Percentiles rank a stretch among this genome's conserved stretches.
phyloP scores from a whole-genome alignment of 2,329 filamentous ascomycete species.

The Arachnopeziza araneosa region DNA sequence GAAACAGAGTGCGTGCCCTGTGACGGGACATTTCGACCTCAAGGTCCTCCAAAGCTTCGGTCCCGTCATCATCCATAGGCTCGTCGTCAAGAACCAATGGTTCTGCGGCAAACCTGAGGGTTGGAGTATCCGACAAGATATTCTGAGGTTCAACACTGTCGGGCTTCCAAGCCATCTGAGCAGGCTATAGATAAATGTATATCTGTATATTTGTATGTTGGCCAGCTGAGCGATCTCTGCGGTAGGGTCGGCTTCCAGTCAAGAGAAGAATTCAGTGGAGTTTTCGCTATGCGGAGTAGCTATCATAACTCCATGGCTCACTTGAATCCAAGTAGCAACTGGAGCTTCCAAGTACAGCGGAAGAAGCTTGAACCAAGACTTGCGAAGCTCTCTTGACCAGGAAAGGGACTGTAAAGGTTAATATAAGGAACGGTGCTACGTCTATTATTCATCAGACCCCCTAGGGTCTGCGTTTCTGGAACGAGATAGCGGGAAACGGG shows the following conservation, averaged over 20 bases:
- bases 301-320: too few species aligned
- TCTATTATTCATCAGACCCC: constrained; percentile 1
- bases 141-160: not conserved
- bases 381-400: too few species aligned
- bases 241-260: too few species aligned
- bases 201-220: constrained; percentile 1
- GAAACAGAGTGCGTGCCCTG: constrained; percentile 15
- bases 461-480: not conserved
- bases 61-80: constrained; percentile 6
- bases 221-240: too few species aligned
- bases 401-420: too few species aligned
- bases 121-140: not conserved
- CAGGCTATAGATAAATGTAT: too few species aligned
- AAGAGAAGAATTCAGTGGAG: too few species aligned
- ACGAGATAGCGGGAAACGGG: not conserved
- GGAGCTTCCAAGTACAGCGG: too few species aligned
- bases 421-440: not conserved
- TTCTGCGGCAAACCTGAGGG: constrained; percentile 2
- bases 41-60: constrained; percentile 9
- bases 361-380: too few species aligned
- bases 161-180: not conserved
- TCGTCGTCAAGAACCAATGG: constrained; percentile 11
- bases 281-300: too few species aligned
- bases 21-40: constrained; percentile 5
- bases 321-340: too few species aligned